phyloP scores from a whole-genome alignment of 176 grass and related monocot species.

The Chloris gayana region DNA sequence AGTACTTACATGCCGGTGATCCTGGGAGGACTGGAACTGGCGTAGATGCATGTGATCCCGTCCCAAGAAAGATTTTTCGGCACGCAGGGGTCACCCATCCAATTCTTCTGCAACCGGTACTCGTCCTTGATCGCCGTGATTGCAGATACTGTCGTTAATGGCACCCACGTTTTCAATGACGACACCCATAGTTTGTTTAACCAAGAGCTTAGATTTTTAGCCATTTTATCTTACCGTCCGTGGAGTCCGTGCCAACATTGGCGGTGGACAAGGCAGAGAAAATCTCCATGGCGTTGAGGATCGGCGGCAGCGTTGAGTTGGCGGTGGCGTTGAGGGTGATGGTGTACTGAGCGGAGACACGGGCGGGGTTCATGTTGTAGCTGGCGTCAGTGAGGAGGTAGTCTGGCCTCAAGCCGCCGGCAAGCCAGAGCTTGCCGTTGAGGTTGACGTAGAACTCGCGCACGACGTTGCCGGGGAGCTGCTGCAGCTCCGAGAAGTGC shows the following conservation, averaged over 20 bases:
- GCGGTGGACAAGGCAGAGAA: slow-evolving; percentile 30
- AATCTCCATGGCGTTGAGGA: slow-evolving; percentile 52
- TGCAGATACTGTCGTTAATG: slow-evolving; percentile 42
- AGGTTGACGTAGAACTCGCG: slow-evolving; percentile 41
- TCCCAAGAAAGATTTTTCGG: slow-evolving; percentile 45
- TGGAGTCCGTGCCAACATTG: slow-evolving; percentile 33
- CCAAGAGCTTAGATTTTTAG: too few relatives aligned
- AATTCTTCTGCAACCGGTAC: slow-evolving; percentile 47
- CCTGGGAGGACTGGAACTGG: slow-evolving; percentile 31
- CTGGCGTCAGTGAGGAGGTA: slow-evolving; percentile 1
- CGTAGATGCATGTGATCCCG: slow-evolving; percentile 53
- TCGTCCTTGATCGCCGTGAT: slow-evolving; percentile 51
- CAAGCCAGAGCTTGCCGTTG: slow-evolving; percentile 16
- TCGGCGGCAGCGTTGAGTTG: slow-evolving; percentile 52
- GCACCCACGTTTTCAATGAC: too few relatives aligned
- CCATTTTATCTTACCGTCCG: slow-evolving; percentile 38
- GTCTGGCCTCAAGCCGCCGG: neutral
- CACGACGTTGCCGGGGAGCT: slow-evolving; percentile 12
- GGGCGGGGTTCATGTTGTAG: neutral
- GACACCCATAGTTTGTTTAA: too few relatives aligned
- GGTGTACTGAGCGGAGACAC: neutral
- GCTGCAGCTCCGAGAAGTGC: slow-evolving; percentile 44
- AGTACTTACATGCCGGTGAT: slow-evolving; percentile 46
- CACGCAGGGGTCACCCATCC: slow-evolving; percentile 66
- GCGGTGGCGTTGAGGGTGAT: slow-evolving; percentile 40